Conservation (phyloP, 1,284 basidiomycete species). For the Ceratobasidium sp. region DNA sequence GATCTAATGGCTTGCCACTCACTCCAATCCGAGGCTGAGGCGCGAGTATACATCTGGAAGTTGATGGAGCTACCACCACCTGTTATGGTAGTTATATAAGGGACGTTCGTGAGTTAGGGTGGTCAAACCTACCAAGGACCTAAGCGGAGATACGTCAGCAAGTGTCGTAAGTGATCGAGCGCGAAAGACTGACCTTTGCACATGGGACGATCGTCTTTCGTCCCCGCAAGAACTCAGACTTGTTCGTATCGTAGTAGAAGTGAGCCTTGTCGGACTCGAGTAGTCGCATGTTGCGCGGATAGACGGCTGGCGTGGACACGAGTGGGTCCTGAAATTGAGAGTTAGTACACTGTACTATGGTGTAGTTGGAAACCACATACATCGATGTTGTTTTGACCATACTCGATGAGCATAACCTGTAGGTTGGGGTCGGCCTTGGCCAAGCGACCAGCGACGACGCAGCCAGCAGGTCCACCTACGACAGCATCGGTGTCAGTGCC, state of each 20-base stretch:
- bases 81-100: neutral
- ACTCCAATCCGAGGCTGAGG: constrained; percentile 80
- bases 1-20: constrained; percentile 49
- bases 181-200: constrained; percentile 52
- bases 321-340: constrained; percentile 25
- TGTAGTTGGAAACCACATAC: constrained; percentile 51
- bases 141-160: constrained; percentile 50
- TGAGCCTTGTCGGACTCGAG: constrained; percentile 72
- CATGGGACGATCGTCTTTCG: constrained; percentile 76
- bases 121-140: constrained; percentile 66
- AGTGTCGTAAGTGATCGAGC: neutral
- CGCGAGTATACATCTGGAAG: constrained; percentile 62
- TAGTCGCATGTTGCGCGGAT: constrained; percentile 38
- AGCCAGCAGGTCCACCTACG: constrained; percentile 74
- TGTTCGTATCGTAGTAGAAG: constrained; percentile 73
- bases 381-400: constrained; percentile 79
- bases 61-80: constrained; percentile 49
- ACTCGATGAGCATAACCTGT: constrained; percentile 81
- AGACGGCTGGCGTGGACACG: constrained; percentile 32
- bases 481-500: constrained; percentile 55
- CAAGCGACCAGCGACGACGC: constrained; percentile 75
- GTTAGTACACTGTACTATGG: neutral
- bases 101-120: neutral
- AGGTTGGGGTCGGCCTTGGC: constrained; percentile 78
- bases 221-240: constrained; percentile 70